Evolutionary conservation across 495 filamentous ascomycete species (phyloP).

Genomic region (Neurospora sp.): DNA sequence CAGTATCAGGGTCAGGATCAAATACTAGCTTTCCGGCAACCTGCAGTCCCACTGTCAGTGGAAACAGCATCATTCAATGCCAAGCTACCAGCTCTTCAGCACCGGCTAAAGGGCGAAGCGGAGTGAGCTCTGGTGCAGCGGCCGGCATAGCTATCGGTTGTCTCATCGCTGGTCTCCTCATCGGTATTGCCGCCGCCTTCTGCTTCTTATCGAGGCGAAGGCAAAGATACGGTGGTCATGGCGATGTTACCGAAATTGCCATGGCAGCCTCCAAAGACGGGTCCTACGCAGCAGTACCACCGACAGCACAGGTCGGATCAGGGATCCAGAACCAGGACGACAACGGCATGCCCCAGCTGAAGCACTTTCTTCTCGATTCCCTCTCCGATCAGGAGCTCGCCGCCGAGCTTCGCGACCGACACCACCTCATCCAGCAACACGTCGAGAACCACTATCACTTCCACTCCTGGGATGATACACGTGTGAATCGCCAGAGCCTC

Average conservation of each 20-base stretch:
- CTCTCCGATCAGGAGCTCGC: constrained; percentile 20
- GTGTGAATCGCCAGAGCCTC: constrained; percentile 8
- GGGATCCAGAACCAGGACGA: not conserved
- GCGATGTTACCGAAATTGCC: not conserved
- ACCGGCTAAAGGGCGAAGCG: not conserved
- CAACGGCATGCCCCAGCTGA: constrained; percentile 5
- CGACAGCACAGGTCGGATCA: not conserved
- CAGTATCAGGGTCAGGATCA: not conserved
- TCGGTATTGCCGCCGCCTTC: constrained; percentile 13
- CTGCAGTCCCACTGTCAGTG: not conserved
- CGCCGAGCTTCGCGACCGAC: constrained; percentile 19
- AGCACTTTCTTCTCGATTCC: constrained; percentile 23
- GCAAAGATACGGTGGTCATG: not conserved
- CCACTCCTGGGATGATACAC: constrained; percentile 11
- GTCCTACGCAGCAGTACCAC: not conserved
- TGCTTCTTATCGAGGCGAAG: constrained; percentile 9
- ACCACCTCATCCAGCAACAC: constrained; percentile 22
- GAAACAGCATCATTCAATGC: not conserved
- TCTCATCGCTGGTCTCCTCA: constrained; percentile 15
- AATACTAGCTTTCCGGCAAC: not conserved
- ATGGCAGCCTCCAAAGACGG: not conserved
- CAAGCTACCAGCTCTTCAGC: not conserved
- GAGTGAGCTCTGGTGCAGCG: constrained; percentile 5
- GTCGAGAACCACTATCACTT: constrained; percentile 27
- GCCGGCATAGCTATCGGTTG: constrained; percentile 22